Percentiles rank a stretch among this genome's conserved stretches.
Evolutionary conservation across 2,329 filamentous ascomycete genomes (phyloP).

Genomic region (Pleoardoris graminearum): DNA sequence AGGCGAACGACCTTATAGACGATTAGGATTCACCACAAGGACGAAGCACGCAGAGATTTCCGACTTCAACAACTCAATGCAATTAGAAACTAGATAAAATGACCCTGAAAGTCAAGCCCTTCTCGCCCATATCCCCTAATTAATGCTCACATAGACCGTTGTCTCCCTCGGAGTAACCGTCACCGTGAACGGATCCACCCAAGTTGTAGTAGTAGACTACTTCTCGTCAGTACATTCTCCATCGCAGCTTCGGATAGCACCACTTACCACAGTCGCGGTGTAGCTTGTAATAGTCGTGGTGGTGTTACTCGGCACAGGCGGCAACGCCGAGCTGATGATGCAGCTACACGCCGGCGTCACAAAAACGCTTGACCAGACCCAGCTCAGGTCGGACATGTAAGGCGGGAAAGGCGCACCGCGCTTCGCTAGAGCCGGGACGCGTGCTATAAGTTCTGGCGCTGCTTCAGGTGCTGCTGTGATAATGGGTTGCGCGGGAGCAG

Average conservation of each 20-base stretch:
- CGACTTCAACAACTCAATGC: no score
- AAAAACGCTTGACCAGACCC: conserved; percentile 17
- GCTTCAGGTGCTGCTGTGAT: conserved; percentile 8
- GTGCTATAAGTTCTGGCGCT: neutral
- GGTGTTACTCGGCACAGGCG: conserved; percentile 10
- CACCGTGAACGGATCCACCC: conserved; percentile 23
- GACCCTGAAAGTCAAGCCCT: no score
- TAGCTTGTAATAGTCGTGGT: conserved; percentile 14
- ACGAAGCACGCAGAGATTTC: no score
- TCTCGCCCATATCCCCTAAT: no score
- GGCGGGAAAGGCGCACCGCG: conserved; percentile 13
- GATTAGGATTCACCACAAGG: no score
- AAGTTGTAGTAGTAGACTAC: conserved; percentile 17
- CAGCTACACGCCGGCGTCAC: conserved; percentile 22
- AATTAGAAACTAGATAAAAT: no score
- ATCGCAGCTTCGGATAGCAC: neutral
- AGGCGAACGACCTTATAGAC: no score
- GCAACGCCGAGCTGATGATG: conserved; percentile 17
- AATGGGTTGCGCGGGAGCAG: conserved; percentile 1
- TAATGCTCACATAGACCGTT: conserved; percentile 14
- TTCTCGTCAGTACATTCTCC: neutral
- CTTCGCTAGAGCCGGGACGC: conserved; percentile 3
- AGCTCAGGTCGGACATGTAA: conserved; percentile 16
- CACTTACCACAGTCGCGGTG: conserved; percentile 14
- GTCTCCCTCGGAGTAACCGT: conserved; percentile 20